These are phyloP conservation scores for Solanum medicagineum DNA, from an alignment of 257 asterid species.

Conservation along the genomic window DNA sequence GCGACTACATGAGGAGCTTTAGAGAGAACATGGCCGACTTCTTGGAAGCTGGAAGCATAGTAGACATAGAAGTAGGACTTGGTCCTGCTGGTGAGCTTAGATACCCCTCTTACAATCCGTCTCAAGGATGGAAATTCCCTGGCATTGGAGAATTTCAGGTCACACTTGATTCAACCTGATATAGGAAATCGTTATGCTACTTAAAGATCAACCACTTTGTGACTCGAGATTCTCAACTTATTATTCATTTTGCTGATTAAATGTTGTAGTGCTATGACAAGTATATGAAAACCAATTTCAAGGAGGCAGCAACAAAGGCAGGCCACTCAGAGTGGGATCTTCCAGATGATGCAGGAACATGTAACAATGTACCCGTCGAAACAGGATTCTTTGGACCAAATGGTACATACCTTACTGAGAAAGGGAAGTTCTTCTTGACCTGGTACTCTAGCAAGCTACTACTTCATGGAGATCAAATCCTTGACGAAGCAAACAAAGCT, in stretches of 20 bases:
- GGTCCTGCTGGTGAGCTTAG: conserved; percentile 92
- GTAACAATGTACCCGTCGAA: conserved; percentile 17
- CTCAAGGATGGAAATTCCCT: conserved; percentile 74
- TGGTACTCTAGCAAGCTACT: conserved; percentile 30
- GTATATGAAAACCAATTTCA: conserved; percentile 17
- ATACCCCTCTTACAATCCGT: conserved; percentile 65
- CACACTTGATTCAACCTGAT: neutral
- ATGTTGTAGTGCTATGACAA: conserved; percentile 29
- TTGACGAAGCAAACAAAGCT: conserved; percentile 31
- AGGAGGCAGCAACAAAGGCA: conserved; percentile 13
- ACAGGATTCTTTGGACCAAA: conserved; percentile 25
- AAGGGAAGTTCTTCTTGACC: conserved; percentile 26
- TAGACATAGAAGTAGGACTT: conserved; percentile 76
- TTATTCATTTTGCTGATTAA: neutral
- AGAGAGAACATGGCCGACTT: conserved; percentile 53
- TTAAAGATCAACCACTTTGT: neutral
- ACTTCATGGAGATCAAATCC: conserved; percentile 29
- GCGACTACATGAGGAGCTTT: conserved; percentile 70
- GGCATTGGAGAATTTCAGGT: conserved; percentile 87
- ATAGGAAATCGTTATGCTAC: neutral
- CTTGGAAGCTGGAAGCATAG: conserved; percentile 35
- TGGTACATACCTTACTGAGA: conserved; percentile 16
- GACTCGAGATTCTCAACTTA: neutral
- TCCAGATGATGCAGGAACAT: conserved; percentile 30
- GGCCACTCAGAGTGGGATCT: conserved; percentile 26